phyloP scores from a whole-genome alignment of 805 yeast genomes.

The Yamadazyma philogaea region DNA sequence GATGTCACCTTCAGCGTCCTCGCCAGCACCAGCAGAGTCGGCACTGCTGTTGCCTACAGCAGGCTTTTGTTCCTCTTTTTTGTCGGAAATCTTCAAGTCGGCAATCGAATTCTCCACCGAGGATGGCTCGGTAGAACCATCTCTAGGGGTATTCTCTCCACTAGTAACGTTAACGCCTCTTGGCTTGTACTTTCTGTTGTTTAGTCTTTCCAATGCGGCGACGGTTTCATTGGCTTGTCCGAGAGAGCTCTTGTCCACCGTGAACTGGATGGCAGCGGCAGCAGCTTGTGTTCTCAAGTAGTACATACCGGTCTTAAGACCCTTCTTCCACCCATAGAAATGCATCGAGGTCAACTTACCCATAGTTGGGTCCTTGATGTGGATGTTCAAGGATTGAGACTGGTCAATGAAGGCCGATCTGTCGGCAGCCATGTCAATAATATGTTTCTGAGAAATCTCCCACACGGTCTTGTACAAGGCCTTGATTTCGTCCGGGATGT shows the following conservation, averaged over 20 bases:
- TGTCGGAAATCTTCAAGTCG: slow-evolving; percentile 37
- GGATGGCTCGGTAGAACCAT: slow-evolving; percentile 39
- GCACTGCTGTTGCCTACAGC: slow-evolving; percentile 15
- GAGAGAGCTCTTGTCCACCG: slow-evolving; percentile 46
- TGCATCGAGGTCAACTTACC: slow-evolving; percentile 97
- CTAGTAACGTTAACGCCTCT: slow-evolving; percentile 13
- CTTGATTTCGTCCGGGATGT: slow-evolving; percentile 53
- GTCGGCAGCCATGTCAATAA: slow-evolving; percentile 66
- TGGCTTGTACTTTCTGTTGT: slow-evolving; percentile 36
- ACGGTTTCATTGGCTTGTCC: slow-evolving; percentile 36
- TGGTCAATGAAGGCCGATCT: slow-evolving; percentile 84
- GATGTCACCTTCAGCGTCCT: slow-evolving; percentile 62
- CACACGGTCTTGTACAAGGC: slow-evolving; percentile 58
- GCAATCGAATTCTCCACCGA: slow-evolving; percentile 47
- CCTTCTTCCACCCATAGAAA: slow-evolving; percentile 98
- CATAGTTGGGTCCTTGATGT: slow-evolving; percentile 87
- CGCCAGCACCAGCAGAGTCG: slow-evolving; percentile 14
- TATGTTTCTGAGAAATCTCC: slow-evolving; percentile 58
- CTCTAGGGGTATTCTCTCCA: slow-evolving; percentile 18
- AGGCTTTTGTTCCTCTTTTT: slow-evolving; percentile 16
- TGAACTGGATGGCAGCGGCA: slow-evolving; percentile 90
- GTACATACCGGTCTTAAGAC: slow-evolving; percentile 98
- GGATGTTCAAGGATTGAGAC: slow-evolving; percentile 89
- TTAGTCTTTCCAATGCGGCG: slow-evolving; percentile 38
- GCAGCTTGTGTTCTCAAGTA: slow-evolving; percentile 97